Evolutionary conservation across 306 rosid genomes (phyloP).

Genomic region (Hylodesmum podocarpum): DNA sequence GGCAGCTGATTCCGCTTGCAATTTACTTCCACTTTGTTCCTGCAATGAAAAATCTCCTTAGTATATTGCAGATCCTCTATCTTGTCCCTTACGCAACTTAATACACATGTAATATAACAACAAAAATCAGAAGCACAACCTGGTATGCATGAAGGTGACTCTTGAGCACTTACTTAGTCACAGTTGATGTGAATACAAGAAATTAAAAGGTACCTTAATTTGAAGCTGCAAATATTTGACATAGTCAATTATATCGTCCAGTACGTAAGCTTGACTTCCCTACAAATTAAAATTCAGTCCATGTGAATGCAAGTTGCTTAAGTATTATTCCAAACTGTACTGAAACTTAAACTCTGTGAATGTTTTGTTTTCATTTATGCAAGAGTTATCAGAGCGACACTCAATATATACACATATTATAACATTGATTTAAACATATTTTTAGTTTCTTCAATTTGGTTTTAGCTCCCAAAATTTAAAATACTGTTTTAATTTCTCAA

Average conservation of each 20-base stretch:
- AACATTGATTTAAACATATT: too few relatives aligned
- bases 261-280: slow-evolving; percentile 65
- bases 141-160: not conserved
- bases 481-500: too few relatives aligned
- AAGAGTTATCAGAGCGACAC: not conserved
- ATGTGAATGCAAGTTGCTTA: not conserved
- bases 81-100: not conserved
- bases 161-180: not conserved
- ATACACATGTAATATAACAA: not conserved
- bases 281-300: slow-evolving; percentile 34
- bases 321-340: not conserved
- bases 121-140: not conserved
- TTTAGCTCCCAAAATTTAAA: too few relatives aligned
- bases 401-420: too few relatives aligned
- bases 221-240: slow-evolving; percentile 79
- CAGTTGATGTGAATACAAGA: slow-evolving; percentile 13
- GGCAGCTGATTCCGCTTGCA: slow-evolving; percentile 57
- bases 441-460: too few relatives aligned
- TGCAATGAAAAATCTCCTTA: slow-evolving; percentile 33
- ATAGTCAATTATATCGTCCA: slow-evolving; percentile 84
- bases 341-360: not conserved
- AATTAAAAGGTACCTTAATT: slow-evolving; percentile 56
- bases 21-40: slow-evolving; percentile 68
- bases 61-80: not conserved
- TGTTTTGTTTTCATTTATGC: not conserved